Evolutionary conservation across 1,139 yeast species (phyloP), one percentile per base, ranked within the genome.

Genomic region (Sugiyamaella grinbergsii): DNA sequence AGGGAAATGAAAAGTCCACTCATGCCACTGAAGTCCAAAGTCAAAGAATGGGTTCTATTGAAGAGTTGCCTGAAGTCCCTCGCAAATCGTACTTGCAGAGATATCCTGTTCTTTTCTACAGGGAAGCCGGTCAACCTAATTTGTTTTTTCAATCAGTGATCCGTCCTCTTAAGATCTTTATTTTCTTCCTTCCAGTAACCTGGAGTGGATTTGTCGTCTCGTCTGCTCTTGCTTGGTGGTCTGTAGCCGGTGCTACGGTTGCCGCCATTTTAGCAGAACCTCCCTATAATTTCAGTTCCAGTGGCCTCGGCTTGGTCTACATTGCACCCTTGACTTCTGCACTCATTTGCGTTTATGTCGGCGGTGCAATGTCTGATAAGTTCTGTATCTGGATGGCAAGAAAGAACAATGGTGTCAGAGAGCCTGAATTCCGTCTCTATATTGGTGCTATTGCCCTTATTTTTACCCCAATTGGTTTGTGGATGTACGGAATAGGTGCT

Each of bases 401-500:
- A 59, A 73, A 80, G 52, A 82, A 83, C 65, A 73, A 78, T 51
- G 94, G 94, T 47, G 68, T 83, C 33, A 75, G 77, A 56, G 95
- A 86, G 66, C 89, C 94, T 1, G 95, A 86, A 66, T 82, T 75
- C 67, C 75, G 94, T 62, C 72, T 86, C 40, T 85, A 84, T 77
- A 80, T 84, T 54, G 71, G 85, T 29, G 71, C 81, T 51, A 72
- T 81, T 16, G 80, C 89, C 5, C 78, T 83, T 49, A 66, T 85
- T 49, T 71, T 84, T 24, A 81, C 88, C 2, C 90, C 94, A 1
- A 70, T 77, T 5, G 94, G 94, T 5, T 68, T 85, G 51, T 72
- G 86, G 58, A 74, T 86, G 75, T 86, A 85, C 71, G 95, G 94
- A 38, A 82, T 85, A 34, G 94, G 94, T 18, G 74, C 82, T 6